Evolutionary conservation across 352 stramenopile species (phyloP).

Genomic region (Aphanomyces invadans): DNA sequence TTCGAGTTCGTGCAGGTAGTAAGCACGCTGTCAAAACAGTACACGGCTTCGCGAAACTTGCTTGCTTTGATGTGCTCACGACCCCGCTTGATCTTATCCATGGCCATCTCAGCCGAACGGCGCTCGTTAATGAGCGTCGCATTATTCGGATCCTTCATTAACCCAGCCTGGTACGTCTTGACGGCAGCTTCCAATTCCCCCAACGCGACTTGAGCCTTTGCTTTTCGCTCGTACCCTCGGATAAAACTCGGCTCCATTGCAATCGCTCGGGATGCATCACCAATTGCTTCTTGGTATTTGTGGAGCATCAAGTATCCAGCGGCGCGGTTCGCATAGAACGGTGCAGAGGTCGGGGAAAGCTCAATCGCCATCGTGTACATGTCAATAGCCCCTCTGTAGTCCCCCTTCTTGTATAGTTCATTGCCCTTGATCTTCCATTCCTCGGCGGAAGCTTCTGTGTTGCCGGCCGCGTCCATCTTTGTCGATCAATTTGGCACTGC

Average conservation of each 20-base stretch:
- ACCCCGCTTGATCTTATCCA: slow-evolving; percentile 67
- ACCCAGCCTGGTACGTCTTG: slow-evolving; percentile 66
- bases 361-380: slow-evolving; percentile 89
- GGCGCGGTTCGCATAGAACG: slow-evolving; percentile 87
- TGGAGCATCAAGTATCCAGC: slow-evolving; percentile 87
- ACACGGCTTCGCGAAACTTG: slow-evolving; percentile 58
- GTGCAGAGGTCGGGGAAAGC: slow-evolving; percentile 66
- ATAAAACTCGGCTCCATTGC: slow-evolving; percentile 85
- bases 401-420: slow-evolving; percentile 86
- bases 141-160: slow-evolving; percentile 75
- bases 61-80: slow-evolving; percentile 59
- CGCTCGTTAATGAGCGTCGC: slow-evolving; percentile 64
- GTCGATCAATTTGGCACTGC: background rate
- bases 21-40: slow-evolving; percentile 57
- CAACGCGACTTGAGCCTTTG: slow-evolving; percentile 75
- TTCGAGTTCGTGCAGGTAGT: slow-evolving; percentile 61
- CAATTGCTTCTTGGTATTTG: slow-evolving; percentile 84
- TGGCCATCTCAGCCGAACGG: slow-evolving; percentile 67
- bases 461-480: slow-evolving; percentile 1
- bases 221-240: slow-evolving; percentile 88
- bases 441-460: slow-evolving; percentile 46
- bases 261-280: slow-evolving; percentile 85
- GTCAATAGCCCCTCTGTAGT: slow-evolving; percentile 85
- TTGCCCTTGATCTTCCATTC: slow-evolving; percentile 85
- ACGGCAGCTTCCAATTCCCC: slow-evolving; percentile 58